Evolutionary conservation across 106 monocot species (phyloP), one percentile per base, ranked within the genome.

Genomic region (Allium sativum): DNA sequence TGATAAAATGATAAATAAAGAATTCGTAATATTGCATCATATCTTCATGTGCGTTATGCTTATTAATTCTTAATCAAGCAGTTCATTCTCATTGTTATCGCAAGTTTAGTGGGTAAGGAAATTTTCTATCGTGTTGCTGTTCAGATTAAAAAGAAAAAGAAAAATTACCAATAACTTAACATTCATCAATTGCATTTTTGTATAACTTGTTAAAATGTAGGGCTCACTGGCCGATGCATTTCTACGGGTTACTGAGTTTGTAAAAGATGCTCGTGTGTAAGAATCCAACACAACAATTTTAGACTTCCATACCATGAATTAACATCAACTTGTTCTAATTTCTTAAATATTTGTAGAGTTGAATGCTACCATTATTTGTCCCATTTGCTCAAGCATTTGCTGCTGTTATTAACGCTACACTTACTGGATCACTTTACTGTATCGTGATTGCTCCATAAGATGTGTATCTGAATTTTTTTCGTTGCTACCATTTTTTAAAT

Each of bases 311-410:
- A 6, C 51, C 15, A 22, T 9, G 13, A 59, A 11, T 42, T 21
- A 44, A 66, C 4, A 8, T 56, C 20, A 17, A 4, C 41, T 43
- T 14, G 31, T 21, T 13, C 66, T 66, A 54, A 65, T 52, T 54
- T 11, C 42, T 21, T 5, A 41, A 43, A 7, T 56, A 15, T 41
- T 51, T 58, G 74, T 20, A 95, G 94, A 84, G 78, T 62, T 90
- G 94, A 6, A 66, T 95, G 78, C 31, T 95, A 55, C 94, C 94
- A 66, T 72, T 75, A 6, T 87, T 95, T 53, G 84, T 90, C 4
- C 94, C 94, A 40, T 95, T 95, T 72, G 94, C 94, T n/a, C 89
- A 95, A 84, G 86, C 84, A 61, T 90, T 95, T 76, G 94, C 94
- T n/a, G 94, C 94, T 58, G 94, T 76, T 19, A 86, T 90, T 48